Evolutionary conservation across 345 rosid genomes (phyloP).

Genomic region (Ceriops tagal): DNA sequence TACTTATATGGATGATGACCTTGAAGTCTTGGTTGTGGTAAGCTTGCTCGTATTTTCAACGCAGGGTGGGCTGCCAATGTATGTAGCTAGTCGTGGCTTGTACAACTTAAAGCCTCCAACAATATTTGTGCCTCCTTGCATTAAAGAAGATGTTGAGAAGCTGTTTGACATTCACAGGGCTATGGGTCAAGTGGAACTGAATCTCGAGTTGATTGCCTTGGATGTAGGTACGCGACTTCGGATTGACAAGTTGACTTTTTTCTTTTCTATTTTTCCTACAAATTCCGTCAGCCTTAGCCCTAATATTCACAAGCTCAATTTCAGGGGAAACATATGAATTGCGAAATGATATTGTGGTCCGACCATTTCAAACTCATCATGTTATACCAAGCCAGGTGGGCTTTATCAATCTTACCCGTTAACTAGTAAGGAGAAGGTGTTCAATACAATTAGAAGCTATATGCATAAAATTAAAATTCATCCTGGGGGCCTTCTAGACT

Average conservation of each 20-base stretch:
- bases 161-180: constrained; percentile 69
- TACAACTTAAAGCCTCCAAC: constrained; percentile 90
- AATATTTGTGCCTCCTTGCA: constrained; percentile 74
- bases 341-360: constrained; percentile 74
- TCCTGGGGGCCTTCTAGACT: too few relatives aligned
- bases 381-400: constrained; percentile 91
- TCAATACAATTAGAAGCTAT: neutral
- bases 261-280: neutral
- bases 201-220: constrained; percentile 68
- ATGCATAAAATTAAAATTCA: neutral
- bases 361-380: constrained; percentile 83
- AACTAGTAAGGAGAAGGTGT: neutral
- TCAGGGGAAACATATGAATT: constrained; percentile 92
- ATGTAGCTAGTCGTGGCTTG: constrained; percentile 81
- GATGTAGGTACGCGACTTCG: constrained; percentile 55
- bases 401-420: neutral
- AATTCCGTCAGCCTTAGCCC: neutral
- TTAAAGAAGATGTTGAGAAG: constrained; percentile 82
- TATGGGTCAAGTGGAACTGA: constrained; percentile 86
- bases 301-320: constrained; percentile 15
- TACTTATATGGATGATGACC: neutral
- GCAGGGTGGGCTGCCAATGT: constrained; percentile 91
- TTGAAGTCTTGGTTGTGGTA: neutral
- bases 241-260: constrained; percentile 6
- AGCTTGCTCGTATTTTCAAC: constrained; percentile 5